Conservation (phyloP, 2,329 filamentous ascomycete genomes). For the Aspergillus fischeri region DNA sequence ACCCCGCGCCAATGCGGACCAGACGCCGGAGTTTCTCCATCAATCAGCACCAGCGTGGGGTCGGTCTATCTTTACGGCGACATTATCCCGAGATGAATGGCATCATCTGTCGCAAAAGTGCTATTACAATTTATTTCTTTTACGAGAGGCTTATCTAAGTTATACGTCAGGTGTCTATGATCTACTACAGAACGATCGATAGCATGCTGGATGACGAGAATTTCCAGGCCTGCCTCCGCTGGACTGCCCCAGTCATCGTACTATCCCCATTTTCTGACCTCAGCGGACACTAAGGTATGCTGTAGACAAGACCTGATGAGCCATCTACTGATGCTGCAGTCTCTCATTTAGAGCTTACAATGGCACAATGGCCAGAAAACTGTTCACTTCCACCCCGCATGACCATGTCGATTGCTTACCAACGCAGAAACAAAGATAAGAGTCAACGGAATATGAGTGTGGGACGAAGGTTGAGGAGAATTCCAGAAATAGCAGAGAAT, state of each 20-base stretch:
- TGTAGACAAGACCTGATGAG: neutral
- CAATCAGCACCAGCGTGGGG: constrained; percentile 13
- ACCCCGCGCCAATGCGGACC: neutral
- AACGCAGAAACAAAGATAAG: neutral
- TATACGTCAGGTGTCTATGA: neutral
- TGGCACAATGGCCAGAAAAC: neutral
- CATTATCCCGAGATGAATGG: neutral
- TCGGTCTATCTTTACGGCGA: neutral
- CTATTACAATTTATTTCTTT: neutral
- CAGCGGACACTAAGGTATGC: too few species aligned
- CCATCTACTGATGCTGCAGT: neutral
- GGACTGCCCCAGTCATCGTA: neutral
- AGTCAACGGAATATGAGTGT: neutral
- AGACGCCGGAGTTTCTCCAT: constrained; percentile 14
- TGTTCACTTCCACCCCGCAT: neutral
- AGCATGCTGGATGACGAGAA: neutral
- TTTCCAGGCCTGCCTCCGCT: neutral
- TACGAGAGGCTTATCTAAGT: neutral
- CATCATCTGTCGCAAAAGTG: neutral
- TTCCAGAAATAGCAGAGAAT: neutral
- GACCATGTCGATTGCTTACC: neutral
- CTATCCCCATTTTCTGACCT: neutral
- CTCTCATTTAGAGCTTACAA: neutral
- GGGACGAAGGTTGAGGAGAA: neutral
- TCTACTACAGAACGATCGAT: neutral